A percentile compares a stretch with the other conserved stretches of the same genome.
Conservation (phyloP, 768 basidiomycete species). For the Lactarius tabidus region DNA sequence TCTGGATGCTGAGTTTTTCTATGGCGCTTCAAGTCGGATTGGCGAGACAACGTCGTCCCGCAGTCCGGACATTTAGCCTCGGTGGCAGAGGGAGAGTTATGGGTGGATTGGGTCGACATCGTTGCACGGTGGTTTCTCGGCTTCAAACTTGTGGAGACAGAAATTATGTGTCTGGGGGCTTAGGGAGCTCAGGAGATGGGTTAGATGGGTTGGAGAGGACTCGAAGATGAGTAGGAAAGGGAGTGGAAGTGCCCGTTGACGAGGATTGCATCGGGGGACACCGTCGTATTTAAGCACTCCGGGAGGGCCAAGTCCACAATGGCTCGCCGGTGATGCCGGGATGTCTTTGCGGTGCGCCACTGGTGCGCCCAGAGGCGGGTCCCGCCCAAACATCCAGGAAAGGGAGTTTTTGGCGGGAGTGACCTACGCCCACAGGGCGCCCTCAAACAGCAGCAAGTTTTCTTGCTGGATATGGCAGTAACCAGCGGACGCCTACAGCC, state of each 20-base stretch:
- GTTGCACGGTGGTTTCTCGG: too few species aligned
- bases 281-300: conserved; percentile 15
- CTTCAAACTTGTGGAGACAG: not conserved
- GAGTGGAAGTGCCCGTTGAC: not conserved
- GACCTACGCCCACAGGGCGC: conserved; percentile 12
- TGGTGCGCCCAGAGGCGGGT: conserved; percentile 13
- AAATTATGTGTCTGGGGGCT: not conserved
- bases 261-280: not conserved
- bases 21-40: conserved; percentile 16
- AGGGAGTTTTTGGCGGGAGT: conserved; percentile 5
- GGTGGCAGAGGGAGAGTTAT: not conserved
- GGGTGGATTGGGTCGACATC: not conserved
- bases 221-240: not conserved
- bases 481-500: conserved; percentile 1
- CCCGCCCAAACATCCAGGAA: conserved; percentile 8
- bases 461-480: not conserved
- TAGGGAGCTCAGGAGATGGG: not conserved
- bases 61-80: conserved; percentile 10
- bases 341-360: not conserved
- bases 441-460: not conserved
- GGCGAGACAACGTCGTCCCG: conserved; percentile 5
- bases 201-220: not conserved
- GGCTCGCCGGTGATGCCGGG: not conserved
- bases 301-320: not conserved
- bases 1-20: conserved; percentile 9